These are phyloP conservation scores for Wallacemonas rigidus DNA, from an alignment of 208 protist genomes.

Conservation along the genomic window DNA sequence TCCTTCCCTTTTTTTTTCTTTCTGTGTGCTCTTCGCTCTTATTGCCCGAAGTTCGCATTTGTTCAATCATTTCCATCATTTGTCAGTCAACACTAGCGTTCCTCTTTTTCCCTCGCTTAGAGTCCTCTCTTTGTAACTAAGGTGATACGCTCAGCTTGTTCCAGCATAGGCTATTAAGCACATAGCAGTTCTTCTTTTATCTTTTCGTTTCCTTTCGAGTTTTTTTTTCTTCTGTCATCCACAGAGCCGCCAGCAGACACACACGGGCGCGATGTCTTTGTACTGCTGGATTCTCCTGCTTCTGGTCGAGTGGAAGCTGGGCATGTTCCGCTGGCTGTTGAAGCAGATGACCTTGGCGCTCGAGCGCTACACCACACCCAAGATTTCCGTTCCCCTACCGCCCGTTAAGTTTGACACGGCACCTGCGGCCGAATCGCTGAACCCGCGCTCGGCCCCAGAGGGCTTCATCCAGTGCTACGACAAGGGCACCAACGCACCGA, in stretches of 20 bases:
- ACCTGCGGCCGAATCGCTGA: conserved; percentile 56
- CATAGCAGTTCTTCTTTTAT: too few relatives aligned
- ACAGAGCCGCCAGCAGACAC: neutral
- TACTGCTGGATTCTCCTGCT: conserved; percentile 44
- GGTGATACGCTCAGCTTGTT: neutral
- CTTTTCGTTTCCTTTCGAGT: too few relatives aligned
- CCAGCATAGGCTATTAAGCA: neutral
- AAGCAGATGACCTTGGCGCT: conserved; percentile 43
- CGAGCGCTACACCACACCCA: conserved; percentile 82
- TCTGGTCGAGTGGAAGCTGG: conserved; percentile 64
- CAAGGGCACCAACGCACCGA: conserved; percentile 83
- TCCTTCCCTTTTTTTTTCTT: neutral
- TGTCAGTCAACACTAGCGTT: conserved; percentile 8
- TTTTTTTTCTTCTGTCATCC: neutral
- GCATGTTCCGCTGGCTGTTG: conserved; percentile 51
- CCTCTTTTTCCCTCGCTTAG: conserved; percentile 9
- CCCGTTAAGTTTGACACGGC: conserved; percentile 47
- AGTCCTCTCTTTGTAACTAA: neutral
- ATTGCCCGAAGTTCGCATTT: neutral
- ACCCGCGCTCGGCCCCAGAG: conserved; percentile 64
- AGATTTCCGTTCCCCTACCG: conserved; percentile 71
- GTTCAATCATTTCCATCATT: conserved; percentile 25
- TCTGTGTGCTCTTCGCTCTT: too few relatives aligned
- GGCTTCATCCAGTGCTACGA: conserved; percentile 89
- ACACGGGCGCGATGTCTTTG: conserved; percentile 40